A percentile compares a stretch with the other conserved stretches of the same genome.
Conservation (phyloP, 2,329 filamentous ascomycete species). For the Sporothrix inflata region DNA sequence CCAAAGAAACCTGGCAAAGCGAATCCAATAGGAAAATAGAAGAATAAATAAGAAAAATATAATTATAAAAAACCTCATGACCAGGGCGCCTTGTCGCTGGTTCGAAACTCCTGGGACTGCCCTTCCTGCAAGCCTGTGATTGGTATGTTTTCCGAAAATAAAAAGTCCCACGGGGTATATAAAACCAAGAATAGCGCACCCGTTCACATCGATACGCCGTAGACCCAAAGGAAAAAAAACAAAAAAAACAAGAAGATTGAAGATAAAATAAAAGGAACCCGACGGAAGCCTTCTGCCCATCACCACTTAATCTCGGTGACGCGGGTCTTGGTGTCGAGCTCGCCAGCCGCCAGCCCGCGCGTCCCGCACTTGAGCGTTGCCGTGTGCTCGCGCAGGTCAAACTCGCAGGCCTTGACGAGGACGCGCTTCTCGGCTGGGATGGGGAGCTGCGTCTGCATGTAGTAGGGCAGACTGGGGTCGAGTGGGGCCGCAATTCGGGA, state of each 20-base stretch:
- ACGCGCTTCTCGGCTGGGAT: constrained; percentile 59
- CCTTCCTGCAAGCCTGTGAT: no score
- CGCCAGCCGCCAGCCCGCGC: constrained; percentile 52
- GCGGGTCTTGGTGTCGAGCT: constrained; percentile 53
- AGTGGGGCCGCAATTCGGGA: not conserved
- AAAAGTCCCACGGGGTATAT: not conserved
- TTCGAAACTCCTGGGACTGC: no score
- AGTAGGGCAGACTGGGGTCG: constrained; percentile 26
- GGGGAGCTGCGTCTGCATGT: constrained; percentile 28
- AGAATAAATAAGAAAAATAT: no score
- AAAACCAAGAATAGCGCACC: no score
- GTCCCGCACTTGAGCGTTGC: constrained; percentile 59
- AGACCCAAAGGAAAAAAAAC: not conserved
- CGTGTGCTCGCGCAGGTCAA: constrained; percentile 56
- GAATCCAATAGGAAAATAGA: no score
- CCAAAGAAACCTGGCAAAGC: no score
- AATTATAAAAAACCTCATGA: no score
- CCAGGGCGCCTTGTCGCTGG: no score
- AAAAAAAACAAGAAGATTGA: not conserved
- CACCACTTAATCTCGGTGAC: constrained; percentile 54
- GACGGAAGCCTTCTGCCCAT: not conserved
- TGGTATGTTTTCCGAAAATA: not conserved
- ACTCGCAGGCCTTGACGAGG: constrained; percentile 60
- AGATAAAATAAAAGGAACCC: not conserved
- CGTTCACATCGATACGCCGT: no score